Evolutionary conservation across 345 rosid species (phyloP).

Genomic region (Salix brachista): DNA sequence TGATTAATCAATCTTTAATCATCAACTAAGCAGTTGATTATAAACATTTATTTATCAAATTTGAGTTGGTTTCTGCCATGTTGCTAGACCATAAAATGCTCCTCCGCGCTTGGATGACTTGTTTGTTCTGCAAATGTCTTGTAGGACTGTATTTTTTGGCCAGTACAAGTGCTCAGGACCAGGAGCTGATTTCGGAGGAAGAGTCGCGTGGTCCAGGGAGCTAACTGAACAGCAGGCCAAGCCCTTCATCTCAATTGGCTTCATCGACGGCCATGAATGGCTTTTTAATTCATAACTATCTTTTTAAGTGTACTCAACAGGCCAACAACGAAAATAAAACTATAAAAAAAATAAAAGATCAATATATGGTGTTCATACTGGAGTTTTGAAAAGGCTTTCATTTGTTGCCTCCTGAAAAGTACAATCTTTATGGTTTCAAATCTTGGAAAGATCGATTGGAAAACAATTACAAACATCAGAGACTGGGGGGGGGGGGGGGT

Average conservation of each 20-base stretch:
- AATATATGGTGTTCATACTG: no score
- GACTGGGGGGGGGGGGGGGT: no score
- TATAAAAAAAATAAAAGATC: not conserved
- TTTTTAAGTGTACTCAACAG: not conserved
- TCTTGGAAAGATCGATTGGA: no score
- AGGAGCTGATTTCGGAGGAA: constrained; percentile 36
- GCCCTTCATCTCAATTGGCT: constrained; percentile 35
- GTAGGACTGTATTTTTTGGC: constrained; percentile 46
- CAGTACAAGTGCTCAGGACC: constrained; percentile 48
- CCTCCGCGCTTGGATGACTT: not conserved
- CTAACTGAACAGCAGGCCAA: constrained; percentile 31
- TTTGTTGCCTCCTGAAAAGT: no score
- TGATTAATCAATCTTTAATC: not conserved
- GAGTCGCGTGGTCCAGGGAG: constrained; percentile 47
- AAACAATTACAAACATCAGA: not conserved
- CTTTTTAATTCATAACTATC: constrained; percentile 2
- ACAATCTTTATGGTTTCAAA: no score
- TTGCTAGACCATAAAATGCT: not conserved
- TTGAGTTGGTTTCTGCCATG: not conserved
- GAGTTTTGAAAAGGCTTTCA: no score
- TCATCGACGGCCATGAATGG: constrained; percentile 41
- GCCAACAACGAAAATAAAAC: no score
- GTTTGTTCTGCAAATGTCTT: not conserved
- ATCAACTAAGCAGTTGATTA: not conserved
- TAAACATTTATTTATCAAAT: not conserved